Evolutionary conservation across 2,329 filamentous ascomycete species (phyloP).

Genomic region (Microascus cirrosus): DNA sequence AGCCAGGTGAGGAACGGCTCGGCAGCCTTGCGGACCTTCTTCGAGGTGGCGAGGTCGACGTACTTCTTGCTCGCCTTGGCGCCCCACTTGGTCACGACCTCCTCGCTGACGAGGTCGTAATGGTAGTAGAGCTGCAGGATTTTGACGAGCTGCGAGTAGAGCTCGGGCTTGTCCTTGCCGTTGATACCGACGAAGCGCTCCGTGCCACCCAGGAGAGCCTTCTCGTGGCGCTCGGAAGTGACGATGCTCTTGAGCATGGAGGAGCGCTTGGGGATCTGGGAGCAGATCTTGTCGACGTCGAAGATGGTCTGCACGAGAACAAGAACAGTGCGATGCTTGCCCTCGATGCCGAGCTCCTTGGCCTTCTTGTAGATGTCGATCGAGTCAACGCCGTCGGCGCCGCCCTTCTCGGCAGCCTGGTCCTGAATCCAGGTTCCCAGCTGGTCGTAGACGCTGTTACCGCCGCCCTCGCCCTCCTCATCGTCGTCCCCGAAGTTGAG

Average conservation of each 20-base stretch:
- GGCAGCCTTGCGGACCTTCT: conserved; percentile 90
- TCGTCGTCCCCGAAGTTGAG: conserved; percentile 74
- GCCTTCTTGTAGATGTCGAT: conserved; percentile 93
- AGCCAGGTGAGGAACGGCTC: conserved; percentile 94
- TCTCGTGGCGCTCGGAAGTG: conserved; percentile 87
- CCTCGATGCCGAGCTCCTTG: conserved; percentile 87
- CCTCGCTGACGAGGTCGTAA: conserved; percentile 79
- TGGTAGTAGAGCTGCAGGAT: conserved; percentile 87
- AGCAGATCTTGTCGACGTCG: conserved; percentile 67
- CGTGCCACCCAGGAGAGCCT: conserved; percentile 86
- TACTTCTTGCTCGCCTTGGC: conserved; percentile 98
- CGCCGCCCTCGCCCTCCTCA: conserved; percentile 67
- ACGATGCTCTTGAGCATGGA: conserved; percentile 85
- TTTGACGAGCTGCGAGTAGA: conserved; percentile 66
- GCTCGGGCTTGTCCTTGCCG: conserved; percentile 66
- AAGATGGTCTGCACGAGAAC: conserved; percentile 93
- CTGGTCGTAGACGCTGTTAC: conserved; percentile 72
- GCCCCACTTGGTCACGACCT: conserved; percentile 83
- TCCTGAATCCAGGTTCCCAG: conserved; percentile 86
- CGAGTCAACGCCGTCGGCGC: conserved; percentile 71
- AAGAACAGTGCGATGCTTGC: conserved; percentile 84
- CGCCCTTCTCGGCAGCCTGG: conserved; percentile 59
- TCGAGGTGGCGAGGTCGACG: conserved; percentile 76
- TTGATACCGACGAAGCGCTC: conserved; percentile 74
- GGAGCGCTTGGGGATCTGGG: conserved; percentile 77